These are phyloP conservation scores for Phytophthora pistaciae DNA, from an alignment of 352 stramenopile genomes.

Conservation along the genomic window DNA sequence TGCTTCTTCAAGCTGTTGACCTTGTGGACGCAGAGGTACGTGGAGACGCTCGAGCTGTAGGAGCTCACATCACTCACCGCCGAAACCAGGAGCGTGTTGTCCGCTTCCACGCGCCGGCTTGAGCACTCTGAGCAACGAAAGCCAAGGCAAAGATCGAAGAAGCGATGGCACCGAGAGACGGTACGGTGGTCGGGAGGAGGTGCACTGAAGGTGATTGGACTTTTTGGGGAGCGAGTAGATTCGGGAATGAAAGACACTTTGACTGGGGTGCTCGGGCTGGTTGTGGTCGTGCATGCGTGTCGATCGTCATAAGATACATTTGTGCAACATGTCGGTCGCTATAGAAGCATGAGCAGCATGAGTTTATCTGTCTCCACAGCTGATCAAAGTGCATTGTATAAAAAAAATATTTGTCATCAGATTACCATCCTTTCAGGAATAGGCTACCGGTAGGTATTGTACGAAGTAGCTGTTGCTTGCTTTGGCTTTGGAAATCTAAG, in stretches of 20 bases:
- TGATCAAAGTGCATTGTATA: too few relatives aligned
- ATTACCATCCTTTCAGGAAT: too few relatives aligned
- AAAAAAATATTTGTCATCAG: too few relatives aligned
- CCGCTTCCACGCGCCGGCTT: constrained; percentile 8
- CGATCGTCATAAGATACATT: too few relatives aligned
- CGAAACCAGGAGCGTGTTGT: too few relatives aligned
- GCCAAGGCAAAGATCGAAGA: constrained; percentile 15
- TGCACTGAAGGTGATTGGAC: not conserved
- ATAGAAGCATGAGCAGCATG: not conserved
- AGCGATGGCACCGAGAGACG: constrained; percentile 10
- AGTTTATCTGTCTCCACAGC: too few relatives aligned
- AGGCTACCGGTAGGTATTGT: too few relatives aligned
- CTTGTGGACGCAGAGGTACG: constrained; percentile 42
- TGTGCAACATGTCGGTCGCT: not conserved
- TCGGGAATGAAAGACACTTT: not conserved
- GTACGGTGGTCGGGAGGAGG: not conserved
- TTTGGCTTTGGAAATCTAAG: too few relatives aligned
- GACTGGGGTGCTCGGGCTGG: too few relatives aligned
- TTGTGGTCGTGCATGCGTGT: not conserved
- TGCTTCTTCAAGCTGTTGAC: constrained; percentile 40
- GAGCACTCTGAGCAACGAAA: constrained; percentile 7
- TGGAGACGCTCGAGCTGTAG: constrained; percentile 33
- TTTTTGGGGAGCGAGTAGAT: not conserved
- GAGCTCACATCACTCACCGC: constrained; percentile 29
- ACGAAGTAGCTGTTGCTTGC: too few relatives aligned